Evolutionary conservation across 495 filamentous ascomycete genomes (phyloP).

Genomic region (Aspergillus hancockii): DNA sequence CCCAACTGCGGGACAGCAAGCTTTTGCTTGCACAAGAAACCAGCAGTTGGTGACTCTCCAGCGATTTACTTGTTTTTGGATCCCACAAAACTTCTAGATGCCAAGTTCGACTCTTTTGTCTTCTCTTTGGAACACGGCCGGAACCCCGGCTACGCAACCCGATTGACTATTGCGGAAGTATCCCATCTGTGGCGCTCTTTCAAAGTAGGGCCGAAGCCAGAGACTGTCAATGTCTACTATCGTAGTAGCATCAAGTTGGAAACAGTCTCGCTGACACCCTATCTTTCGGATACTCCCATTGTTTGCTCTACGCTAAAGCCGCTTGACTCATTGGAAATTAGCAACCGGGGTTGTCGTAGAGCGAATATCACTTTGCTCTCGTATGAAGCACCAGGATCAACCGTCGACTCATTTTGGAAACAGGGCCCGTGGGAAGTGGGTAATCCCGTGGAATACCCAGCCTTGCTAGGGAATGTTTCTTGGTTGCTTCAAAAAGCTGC

Average conservation of each 20-base stretch:
- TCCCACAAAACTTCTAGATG: conserved; percentile 44
- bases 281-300: conserved; percentile 12
- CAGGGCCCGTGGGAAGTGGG: conserved; percentile 23
- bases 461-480: conserved; percentile 25
- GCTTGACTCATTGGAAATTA: conserved; percentile 15
- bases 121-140: conserved; percentile 57
- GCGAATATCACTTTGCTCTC: conserved; percentile 31
- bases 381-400: conserved; percentile 17
- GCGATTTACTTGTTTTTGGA: conserved; percentile 69
- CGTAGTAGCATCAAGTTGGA: conserved; percentile 25
- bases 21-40: conserved; percentile 54
- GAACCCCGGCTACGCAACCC: conserved; percentile 54
- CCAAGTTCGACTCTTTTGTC: conserved; percentile 60
- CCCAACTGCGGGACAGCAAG: conserved; percentile 69
- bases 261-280: conserved; percentile 14
- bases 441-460: conserved; percentile 21
- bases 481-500: conserved; percentile 36
- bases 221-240: conserved; percentile 24
- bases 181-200: conserved; percentile 36
- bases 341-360: conserved; percentile 22
- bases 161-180: conserved; percentile 48
- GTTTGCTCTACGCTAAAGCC: conserved; percentile 18
- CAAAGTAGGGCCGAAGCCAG: conserved; percentile 3
- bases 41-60: conserved; percentile 16
- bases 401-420: conserved; percentile 15